phyloP scores from a whole-genome alignment of 495 filamentous ascomycete species.

The Daldinia caldariorum region DNA sequence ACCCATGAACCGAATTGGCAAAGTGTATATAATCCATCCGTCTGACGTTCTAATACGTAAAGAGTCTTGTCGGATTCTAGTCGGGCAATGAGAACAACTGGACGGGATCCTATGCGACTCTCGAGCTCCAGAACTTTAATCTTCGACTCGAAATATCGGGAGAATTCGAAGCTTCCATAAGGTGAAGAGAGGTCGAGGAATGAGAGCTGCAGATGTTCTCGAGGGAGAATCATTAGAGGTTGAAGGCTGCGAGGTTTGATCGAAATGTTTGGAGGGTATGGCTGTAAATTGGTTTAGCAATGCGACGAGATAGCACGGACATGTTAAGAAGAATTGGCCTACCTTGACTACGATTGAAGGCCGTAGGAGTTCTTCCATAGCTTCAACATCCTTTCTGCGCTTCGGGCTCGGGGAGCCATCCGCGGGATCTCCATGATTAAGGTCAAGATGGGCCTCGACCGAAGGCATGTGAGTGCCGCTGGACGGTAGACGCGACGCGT shows the following conservation, averaged over 20 bases:
- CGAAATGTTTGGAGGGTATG: slow-evolving; percentile 65
- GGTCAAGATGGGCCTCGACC: slow-evolving; percentile 44
- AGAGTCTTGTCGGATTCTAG: slow-evolving; percentile 65
- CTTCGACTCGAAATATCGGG: slow-evolving; percentile 66
- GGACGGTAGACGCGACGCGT: slow-evolving; percentile 53
- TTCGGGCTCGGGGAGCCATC: slow-evolving; percentile 36
- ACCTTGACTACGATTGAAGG: slow-evolving; percentile 61
- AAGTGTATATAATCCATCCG: slow-evolving; percentile 71
- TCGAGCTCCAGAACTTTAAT: slow-evolving; percentile 71
- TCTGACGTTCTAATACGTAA: slow-evolving; percentile 79
- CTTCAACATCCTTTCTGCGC: slow-evolving; percentile 44
- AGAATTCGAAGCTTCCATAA: slow-evolving; percentile 60
- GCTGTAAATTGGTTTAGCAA: slow-evolving; percentile 54
- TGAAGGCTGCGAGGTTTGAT: slow-evolving; percentile 68
- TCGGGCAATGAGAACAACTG: slow-evolving; percentile 72
- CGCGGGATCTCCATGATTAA: slow-evolving; percentile 13
- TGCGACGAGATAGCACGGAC: neutral
- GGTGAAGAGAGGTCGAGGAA: slow-evolving; percentile 67
- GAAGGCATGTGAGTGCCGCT: slow-evolving; percentile 47
- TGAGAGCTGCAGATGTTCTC: slow-evolving; percentile 67
- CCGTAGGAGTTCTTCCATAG: slow-evolving; percentile 60
- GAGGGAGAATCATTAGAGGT: slow-evolving; percentile 69
- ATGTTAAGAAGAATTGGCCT: slow-evolving; percentile 7
- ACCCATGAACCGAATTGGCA: slow-evolving; percentile 76
- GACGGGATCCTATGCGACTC: slow-evolving; percentile 58